A percentile compares a stretch with the other conserved stretches of the same genome.
phyloP scores from a whole-genome alignment of 2,329 filamentous ascomycete species.

The Colletotrichum tabaci region DNA sequence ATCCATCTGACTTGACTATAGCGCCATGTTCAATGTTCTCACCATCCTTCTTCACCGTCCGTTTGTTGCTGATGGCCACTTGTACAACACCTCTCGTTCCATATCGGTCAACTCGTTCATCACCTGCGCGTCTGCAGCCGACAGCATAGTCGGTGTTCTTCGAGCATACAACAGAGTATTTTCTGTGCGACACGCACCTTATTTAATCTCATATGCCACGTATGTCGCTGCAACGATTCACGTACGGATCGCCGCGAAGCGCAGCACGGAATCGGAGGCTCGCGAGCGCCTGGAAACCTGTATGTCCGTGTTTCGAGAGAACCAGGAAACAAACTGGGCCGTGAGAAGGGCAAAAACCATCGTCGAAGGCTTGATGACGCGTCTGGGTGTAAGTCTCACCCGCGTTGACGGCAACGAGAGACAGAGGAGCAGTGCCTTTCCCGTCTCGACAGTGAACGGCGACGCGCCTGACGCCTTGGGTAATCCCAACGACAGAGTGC shows the following conservation, averaged over 20 bases:
- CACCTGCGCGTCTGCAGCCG: slow-evolving; percentile 62
- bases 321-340: slow-evolving; percentile 66
- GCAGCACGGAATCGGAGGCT: slow-evolving; percentile 56
- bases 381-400: slow-evolving; percentile 53
- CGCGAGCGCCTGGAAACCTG: slow-evolving; percentile 59
- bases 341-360: slow-evolving; percentile 62
- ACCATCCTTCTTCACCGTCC: slow-evolving; percentile 68
- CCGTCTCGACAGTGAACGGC: background rate
- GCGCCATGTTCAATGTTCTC: slow-evolving; percentile 65
- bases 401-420: background rate
- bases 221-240: slow-evolving; percentile 69
- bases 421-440: background rate
- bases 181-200: slow-evolving; percentile 63
- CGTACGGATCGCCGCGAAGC: slow-evolving; percentile 64
- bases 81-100: slow-evolving; percentile 58
- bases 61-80: slow-evolving; percentile 65
- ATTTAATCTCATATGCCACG: slow-evolving; percentile 69
- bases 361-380: slow-evolving; percentile 61
- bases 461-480: background rate
- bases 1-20: slow-evolving; percentile 27
- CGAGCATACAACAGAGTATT: slow-evolving; percentile 61
- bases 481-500: background rate
- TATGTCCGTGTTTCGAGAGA: slow-evolving; percentile 62
- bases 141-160: slow-evolving; percentile 60
- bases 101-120: slow-evolving; percentile 60